A percentile compares a stretch with the other conserved stretches of the same genome.
Conservation (phyloP, 768 basidiomycete genomes). For the Lactifluus subvellereus region DNA sequence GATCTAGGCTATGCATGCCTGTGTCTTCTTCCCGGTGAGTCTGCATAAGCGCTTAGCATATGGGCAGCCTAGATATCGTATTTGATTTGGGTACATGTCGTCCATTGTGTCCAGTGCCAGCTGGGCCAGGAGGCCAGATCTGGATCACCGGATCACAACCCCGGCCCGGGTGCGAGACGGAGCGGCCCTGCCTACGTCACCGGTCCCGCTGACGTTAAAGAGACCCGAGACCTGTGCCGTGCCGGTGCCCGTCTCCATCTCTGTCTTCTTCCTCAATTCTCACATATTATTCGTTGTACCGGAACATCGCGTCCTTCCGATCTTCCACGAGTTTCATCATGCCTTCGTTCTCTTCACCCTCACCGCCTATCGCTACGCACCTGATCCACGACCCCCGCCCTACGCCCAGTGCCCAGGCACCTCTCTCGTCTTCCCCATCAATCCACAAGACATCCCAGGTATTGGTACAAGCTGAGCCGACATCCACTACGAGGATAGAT, state of each 20-base stretch:
- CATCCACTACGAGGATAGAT: background rate
- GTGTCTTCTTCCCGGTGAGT: too few relatives aligned
- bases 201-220: too few relatives aligned
- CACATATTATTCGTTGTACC: background rate
- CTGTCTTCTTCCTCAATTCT: background rate
- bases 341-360: slow-evolving; percentile 7
- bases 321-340: background rate
- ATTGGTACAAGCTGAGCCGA: background rate
- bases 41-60: too few relatives aligned
- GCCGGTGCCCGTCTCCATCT: background rate
- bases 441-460: slow-evolving; percentile 2
- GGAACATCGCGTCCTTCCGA: background rate
- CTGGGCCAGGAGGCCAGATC: too few relatives aligned
- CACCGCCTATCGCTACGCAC: slow-evolving; percentile 6
- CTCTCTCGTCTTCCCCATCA: background rate
- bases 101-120: too few relatives aligned
- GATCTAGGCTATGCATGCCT: too few relatives aligned
- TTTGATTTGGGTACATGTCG: too few relatives aligned
- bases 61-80: too few relatives aligned
- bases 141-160: too few relatives aligned
- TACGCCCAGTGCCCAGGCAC: background rate
- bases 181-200: too few relatives aligned
- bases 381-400: background rate
- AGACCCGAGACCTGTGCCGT: too few relatives aligned
- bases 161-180: too few relatives aligned